Base-by-base conservation (phyloP, 2,329 filamentous ascomycete genomes). In the Colletotrichum tropicale region DNA sequence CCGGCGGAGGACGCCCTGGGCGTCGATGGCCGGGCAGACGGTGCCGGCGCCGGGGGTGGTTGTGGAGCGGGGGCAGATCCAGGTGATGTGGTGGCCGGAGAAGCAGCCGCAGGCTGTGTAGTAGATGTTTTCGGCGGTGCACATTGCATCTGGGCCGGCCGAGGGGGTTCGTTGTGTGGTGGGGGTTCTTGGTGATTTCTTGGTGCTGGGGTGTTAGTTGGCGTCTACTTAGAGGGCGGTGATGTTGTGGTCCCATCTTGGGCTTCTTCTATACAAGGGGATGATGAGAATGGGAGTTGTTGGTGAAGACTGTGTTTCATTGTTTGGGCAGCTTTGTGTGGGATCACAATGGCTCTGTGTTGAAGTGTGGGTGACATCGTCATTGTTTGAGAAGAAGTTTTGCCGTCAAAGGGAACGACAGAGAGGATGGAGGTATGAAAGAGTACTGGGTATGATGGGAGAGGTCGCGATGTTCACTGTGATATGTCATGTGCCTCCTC, bases 91-190 rank as follows among this genome's bases (percentile, higher is more conserved):
- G 18, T 56, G 67, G 24, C 76, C 71, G 7, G 52, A 38, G 61
- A 68, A 77, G 66, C 76, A 77, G 30, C 76, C 70, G 43, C 76
- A 77, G 21, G 34, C n/a, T 24, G 36, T 38, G 64, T 69, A 71
- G 64, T 76, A 75, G 30, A 74, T 38, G 67, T 76, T 76, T 61
- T 77, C 76, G 13, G 70, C 76, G 34, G 66, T 36, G 36, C 76
- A 77, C 76, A 77, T 77, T 26, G 58, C 58, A 62, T 62, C 6
- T n/a, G 18, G 5, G 16, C 30, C 28, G n/a, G 56, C 6, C 5
- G 8, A 30, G 55, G 13, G 12, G 8, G 8, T n/a, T n/a, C n/a
- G n/a, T 30, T 32, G 65, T 18, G n/a, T 48, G 16, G 18, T n/a
- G 24, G 43, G 15, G 6, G 6, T 52, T 58, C 21, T 48, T 21